Evolutionary conservation across 176 grass and related monocot species (phyloP), one percentile per base, ranked within the genome.

Genomic region (Rhynchospora pubera): DNA sequence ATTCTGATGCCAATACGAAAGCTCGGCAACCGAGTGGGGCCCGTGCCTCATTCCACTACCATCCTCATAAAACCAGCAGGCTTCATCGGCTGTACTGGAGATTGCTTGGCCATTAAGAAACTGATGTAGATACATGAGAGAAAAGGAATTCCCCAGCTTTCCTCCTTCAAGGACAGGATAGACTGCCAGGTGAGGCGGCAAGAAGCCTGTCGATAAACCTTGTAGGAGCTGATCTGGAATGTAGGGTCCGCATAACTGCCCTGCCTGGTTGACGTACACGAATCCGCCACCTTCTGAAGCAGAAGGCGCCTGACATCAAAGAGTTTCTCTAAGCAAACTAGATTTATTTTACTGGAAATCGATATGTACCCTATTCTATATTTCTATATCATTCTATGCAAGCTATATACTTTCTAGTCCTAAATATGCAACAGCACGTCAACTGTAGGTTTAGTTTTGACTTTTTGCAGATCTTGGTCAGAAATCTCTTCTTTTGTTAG

Each of bases 61-160:
- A 83, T 98, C 95, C 90, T 98, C 95, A 69, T 94, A 98, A 87
- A 98, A 94, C 95, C 95, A 98, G 68, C 95, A 98, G 56, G 87
- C 65, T 32, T 98, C 95, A 52, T 94, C 87, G 43, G 81, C 86
- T 53, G 85, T 45, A 91, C 24, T 92, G 82, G 85, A 77, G 47
- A 88, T 98, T 51, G 56, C 16, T 75, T 77, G 57, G 65, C 84
- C 48, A 4, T 67, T 74, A 77, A 84, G 83, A 57, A 85, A 89
- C 66, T 98, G 90, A 78, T 91, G 84, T 23, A 98, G 62, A 79
- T 76, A 88, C 73, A 87, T 93, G 60, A 98, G 83, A 57, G 86
- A 73, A 48, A 98, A 83, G 51, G 95, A 76, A 83, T 92, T 85
- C 2, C 53, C 72, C 5, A 84, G 84, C 55, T 86, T 86, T 81